Conservation (phyloP, 176 grass and related monocot genomes). For the Paspalum notatum region DNA sequence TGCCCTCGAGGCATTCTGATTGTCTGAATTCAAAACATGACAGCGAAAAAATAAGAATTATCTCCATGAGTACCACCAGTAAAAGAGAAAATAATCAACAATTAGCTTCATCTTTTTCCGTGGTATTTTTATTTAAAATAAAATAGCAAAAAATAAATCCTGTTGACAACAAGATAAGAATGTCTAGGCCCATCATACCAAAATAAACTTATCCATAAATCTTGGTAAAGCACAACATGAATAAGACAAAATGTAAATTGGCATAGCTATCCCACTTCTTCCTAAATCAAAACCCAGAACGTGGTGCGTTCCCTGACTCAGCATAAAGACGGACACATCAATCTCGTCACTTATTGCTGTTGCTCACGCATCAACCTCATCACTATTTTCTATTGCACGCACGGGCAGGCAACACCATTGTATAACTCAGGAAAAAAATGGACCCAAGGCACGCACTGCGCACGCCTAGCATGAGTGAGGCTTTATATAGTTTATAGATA, state of each 20-base stretch:
- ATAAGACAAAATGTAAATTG: neutral
- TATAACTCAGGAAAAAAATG: no score
- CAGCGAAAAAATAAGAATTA: conserved; percentile 20
- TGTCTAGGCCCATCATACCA: neutral
- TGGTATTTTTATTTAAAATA: neutral
- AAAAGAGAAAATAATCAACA: neutral
- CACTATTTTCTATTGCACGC: no score
- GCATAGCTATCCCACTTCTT: neutral
- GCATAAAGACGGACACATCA: no score
- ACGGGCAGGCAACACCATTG: no score
- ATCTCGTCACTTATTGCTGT: no score
- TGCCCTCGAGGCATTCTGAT: conserved; percentile 47
- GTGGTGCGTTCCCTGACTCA: no score
- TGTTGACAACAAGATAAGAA: neutral
- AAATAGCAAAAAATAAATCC: neutral
- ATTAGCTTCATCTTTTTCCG: neutral
- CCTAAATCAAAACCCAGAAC: neutral
- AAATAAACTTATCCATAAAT: neutral
- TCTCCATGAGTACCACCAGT: neutral
- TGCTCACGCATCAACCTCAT: no score
- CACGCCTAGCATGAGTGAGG: no score
- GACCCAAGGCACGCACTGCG: no score
- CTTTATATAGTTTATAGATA: no score
- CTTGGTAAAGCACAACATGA: conserved; percentile 3
- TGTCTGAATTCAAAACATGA: conserved; percentile 18